Evolutionary conservation across 2,329 filamentous ascomycete species (phyloP).

Genomic region (Dothideomycetes sp.): DNA sequence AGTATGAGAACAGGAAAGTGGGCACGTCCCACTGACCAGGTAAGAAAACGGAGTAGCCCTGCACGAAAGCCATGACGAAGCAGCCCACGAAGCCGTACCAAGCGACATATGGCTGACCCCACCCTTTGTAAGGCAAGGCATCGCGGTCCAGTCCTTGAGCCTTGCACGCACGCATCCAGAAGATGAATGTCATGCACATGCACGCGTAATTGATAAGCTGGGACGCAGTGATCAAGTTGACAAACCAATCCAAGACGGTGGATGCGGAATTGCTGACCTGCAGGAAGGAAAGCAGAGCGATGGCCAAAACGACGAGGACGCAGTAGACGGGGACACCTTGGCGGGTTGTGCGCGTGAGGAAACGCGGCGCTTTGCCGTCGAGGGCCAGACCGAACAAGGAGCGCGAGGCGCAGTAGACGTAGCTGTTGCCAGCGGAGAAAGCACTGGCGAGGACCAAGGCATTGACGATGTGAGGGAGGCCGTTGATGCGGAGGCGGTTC

Average conservation of each 20-base stretch:
- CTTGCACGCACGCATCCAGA: slow-evolving; percentile 57
- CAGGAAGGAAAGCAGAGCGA: slow-evolving; percentile 62
- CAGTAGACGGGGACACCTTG: slow-evolving; percentile 65
- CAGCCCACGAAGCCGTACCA: slow-evolving; percentile 55
- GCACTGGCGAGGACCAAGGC: slow-evolving; percentile 59
- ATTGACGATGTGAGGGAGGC: slow-evolving; percentile 62
- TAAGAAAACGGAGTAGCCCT: slow-evolving; percentile 67
- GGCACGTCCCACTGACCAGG: slow-evolving; percentile 56
- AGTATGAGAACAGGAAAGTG: slow-evolving; percentile 48
- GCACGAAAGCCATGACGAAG: slow-evolving; percentile 61
- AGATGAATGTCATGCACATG: slow-evolving; percentile 60
- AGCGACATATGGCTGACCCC: slow-evolving; percentile 60
- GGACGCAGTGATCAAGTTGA: slow-evolving; percentile 61
- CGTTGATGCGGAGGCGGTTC: slow-evolving; percentile 50
- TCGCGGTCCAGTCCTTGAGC: slow-evolving; percentile 59
- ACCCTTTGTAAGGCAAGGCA: slow-evolving; percentile 58
- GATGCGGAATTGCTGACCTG: slow-evolving; percentile 56
- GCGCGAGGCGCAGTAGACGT: slow-evolving; percentile 57
- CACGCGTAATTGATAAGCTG: slow-evolving; percentile 63
- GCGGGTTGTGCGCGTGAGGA: slow-evolving; percentile 51
- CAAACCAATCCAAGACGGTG: slow-evolving; percentile 62
- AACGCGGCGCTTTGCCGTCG: slow-evolving; percentile 52
- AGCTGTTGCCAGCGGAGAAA: slow-evolving; percentile 58
- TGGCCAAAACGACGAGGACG: slow-evolving; percentile 52
- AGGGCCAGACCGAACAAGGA: slow-evolving; percentile 58